phyloP scores from a whole-genome alignment of 352 stramenopile genomes.

The Albugo candida region DNA sequence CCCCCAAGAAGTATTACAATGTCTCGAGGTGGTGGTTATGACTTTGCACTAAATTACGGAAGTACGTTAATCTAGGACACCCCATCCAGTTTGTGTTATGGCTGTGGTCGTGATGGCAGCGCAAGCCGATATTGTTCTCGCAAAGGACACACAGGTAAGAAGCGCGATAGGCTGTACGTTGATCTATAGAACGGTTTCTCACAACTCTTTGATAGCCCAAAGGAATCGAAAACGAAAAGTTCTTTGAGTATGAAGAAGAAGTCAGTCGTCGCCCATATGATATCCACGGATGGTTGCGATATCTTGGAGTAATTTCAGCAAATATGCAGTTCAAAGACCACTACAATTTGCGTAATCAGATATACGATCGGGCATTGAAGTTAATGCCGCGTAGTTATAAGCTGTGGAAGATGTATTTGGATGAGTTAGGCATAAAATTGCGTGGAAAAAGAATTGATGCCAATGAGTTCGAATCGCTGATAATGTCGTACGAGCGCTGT shows the following conservation, averaged over 20 bases:
- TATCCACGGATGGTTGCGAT: constrained; percentile 66
- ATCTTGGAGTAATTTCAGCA: constrained; percentile 16
- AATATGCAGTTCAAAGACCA: constrained; percentile 12
- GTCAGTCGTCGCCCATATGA: constrained; percentile 63
- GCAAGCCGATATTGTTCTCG: no score
- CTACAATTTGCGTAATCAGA: not conserved
- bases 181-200: no score
- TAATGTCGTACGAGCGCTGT: constrained; percentile 68
- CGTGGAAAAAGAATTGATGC: constrained; percentile 49
- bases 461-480: constrained; percentile 17
- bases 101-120: no score
- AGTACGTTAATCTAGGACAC: no score
- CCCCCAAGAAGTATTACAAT: no score
- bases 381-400: constrained; percentile 87
- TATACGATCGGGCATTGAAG: constrained; percentile 80
- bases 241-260: constrained; percentile 68
- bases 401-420: constrained; percentile 83
- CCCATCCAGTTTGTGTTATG: no score
- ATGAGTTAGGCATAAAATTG: constrained; percentile 35
- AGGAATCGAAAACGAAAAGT: not conserved
- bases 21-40: no score
- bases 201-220: no score
- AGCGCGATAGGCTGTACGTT: no score
- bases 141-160: no score
- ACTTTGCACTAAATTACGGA: no score